Evolutionary conservation across 2,329 filamentous ascomycete species (phyloP).

Genomic region (Metarhizium guizhouense): DNA sequence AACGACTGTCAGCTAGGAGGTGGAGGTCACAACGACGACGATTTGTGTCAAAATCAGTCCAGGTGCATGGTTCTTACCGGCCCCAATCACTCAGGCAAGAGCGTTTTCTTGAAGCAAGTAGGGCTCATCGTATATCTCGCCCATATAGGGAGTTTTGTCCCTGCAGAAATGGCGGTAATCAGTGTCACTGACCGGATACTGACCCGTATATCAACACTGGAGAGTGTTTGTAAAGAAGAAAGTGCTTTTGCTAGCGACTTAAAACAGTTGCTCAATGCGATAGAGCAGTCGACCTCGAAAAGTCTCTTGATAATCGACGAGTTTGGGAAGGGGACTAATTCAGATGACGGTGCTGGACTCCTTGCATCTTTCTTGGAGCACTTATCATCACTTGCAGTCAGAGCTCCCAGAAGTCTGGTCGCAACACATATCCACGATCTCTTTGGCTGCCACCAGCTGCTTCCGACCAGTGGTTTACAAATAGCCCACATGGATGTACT

Average conservation of each 20-base stretch:
- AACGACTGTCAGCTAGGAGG: conserved; percentile 69
- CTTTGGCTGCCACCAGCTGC: conserved; percentile 54
- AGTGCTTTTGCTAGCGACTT: conserved; percentile 69
- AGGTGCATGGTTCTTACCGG: conserved; percentile 72
- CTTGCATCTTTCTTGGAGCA: conserved; percentile 48
- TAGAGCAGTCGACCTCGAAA: conserved; percentile 63
- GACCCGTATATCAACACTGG: conserved; percentile 70
- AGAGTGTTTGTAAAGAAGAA: conserved; percentile 49
- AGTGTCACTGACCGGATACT: conserved; percentile 90
- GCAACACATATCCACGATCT: conserved; percentile 64
- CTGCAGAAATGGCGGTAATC: conserved; percentile 65
- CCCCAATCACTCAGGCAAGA: conserved; percentile 95
- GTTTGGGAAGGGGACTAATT: conserved; percentile 62
- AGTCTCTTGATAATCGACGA: conserved; percentile 90
- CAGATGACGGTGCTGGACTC: conserved; percentile 49
- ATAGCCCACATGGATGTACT: conserved; percentile 66
- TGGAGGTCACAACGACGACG: conserved; percentile 31
- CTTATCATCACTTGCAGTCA: conserved; percentile 36
- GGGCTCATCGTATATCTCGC: conserved; percentile 88
- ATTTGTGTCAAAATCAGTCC: background rate
- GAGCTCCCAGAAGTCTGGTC: conserved; percentile 47
- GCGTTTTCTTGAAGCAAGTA: conserved; percentile 87
- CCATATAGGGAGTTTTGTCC: conserved; percentile 87
- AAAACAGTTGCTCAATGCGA: conserved; percentile 72
- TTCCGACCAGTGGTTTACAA: conserved; percentile 35